Conservation (phyloP, 352 stramenopile species). For the Phytopythium sindhum region DNA sequence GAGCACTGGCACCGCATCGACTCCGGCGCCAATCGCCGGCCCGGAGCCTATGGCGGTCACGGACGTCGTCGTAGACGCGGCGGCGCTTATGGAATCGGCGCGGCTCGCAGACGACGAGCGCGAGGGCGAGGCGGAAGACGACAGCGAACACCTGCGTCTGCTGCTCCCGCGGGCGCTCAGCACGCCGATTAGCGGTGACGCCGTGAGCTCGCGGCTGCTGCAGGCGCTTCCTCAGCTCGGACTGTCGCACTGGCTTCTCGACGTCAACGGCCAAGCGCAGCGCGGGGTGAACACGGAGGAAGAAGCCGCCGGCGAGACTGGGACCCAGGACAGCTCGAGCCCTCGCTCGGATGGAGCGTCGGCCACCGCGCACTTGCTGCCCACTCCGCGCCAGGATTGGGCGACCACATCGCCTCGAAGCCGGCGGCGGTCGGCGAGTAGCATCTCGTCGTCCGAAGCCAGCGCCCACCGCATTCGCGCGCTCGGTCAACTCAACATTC, state of each 20-base stretch:
- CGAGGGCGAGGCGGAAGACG: not conserved
- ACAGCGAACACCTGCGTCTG: not conserved
- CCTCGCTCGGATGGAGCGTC: not conserved
- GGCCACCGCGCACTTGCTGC: conserved; percentile 13
- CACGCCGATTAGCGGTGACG: conserved; percentile 20
- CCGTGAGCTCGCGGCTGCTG: conserved; percentile 25
- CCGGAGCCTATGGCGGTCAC: not conserved
- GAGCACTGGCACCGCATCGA: too few species aligned
- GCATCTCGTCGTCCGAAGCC: not conserved
- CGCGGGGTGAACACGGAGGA: not conserved
- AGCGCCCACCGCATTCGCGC: not conserved
- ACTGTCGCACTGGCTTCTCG: conserved; percentile 29
- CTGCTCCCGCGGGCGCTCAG: conserved; percentile 16
- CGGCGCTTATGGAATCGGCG: not conserved
- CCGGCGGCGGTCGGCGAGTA: conserved; percentile 1
- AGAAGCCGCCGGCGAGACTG: not conserved
- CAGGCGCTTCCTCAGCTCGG: conserved; percentile 29
- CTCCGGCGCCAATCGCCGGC: too few species aligned
- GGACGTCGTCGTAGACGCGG: not conserved
- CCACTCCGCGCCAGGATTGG: not conserved
- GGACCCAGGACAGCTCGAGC: not conserved
- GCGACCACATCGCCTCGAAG: not conserved
- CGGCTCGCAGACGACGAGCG: too few species aligned
- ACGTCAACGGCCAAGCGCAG: conserved; percentile 26
- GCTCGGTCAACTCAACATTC: not conserved